Conservation (phyloP, 2,329 filamentous ascomycete genomes). For the Fusarium sp. region DNA sequence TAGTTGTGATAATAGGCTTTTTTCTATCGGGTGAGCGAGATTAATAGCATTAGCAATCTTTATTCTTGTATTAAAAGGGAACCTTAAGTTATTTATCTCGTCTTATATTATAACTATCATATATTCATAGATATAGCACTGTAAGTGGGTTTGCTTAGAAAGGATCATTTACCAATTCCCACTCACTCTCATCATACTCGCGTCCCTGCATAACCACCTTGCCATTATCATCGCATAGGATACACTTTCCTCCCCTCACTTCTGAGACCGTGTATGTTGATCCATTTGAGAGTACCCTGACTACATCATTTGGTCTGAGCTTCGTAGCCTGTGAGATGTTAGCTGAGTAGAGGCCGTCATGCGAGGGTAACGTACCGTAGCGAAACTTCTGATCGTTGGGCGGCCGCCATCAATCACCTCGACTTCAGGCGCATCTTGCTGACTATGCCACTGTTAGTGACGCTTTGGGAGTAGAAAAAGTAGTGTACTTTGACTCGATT, state of each 20-base stretch:
- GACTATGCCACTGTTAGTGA: background rate
- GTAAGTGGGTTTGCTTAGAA: accelerated
- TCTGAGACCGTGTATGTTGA: background rate
- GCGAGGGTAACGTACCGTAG: accelerated
- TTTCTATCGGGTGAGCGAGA: too few species aligned
- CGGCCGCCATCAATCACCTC: background rate
- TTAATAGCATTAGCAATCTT: too few species aligned
- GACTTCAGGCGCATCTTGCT: background rate
- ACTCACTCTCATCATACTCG: background rate
- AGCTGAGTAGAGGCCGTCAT: accelerated
- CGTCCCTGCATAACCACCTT: background rate
- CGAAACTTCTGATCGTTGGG: background rate
- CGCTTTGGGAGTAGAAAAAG: accelerated
- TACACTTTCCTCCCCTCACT: background rate
- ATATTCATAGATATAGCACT: accelerated
- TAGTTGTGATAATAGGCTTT: too few species aligned
- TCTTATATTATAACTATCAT: too few species aligned
- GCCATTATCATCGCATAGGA: background rate
- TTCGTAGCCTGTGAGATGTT: accelerated
- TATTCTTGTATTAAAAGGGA: too few species aligned
- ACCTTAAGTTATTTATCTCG: too few species aligned
- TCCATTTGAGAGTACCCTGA: background rate
- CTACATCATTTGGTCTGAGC: background rate
- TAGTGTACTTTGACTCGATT: background rate
- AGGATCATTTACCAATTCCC: background rate